Percentiles rank a stretch among this genome's conserved stretches.
Conservation (phyloP, 306 rosid genomes). For the Vicia villosa region DNA sequence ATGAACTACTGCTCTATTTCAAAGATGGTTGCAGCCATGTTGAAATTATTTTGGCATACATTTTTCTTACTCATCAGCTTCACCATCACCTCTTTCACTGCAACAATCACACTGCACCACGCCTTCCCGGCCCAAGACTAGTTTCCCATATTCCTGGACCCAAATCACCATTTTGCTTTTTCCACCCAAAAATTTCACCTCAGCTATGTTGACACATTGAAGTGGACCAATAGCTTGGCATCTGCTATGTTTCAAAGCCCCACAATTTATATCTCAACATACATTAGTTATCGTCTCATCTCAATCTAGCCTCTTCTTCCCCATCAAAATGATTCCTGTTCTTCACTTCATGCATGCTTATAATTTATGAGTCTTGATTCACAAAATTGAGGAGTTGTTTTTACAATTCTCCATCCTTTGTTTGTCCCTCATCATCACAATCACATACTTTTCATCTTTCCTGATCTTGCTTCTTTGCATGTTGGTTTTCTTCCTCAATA, state of each 20-base stretch:
- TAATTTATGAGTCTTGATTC: background rate
- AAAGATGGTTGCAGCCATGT: conserved; percentile 10
- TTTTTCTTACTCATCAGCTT: background rate
- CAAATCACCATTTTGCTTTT: background rate
- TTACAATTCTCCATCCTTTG: background rate
- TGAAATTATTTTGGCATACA: background rate
- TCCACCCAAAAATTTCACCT: background rate
- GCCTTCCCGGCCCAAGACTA: background rate
- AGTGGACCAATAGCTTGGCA: background rate
- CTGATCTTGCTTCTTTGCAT: background rate
- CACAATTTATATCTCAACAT: background rate
- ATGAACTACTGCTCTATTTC: conserved; percentile 17
- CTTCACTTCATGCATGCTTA: background rate
- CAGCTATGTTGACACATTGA: background rate
- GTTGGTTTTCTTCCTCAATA: background rate
- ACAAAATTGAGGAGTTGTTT: background rate
- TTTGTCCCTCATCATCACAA: conserved; percentile 17
- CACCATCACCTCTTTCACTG: background rate
- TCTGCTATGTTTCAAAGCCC: background rate
- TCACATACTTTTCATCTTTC: conserved; percentile 1
- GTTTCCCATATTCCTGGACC: background rate
- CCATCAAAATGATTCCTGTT: background rate
- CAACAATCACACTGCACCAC: background rate
- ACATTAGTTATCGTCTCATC: background rate
- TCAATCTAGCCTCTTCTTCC: background rate